Evolutionary conservation across 78 protist genomes (phyloP), one percentile per base, ranked within the genome.

Genomic region (Mastigamoeba balamuthi): DNA sequence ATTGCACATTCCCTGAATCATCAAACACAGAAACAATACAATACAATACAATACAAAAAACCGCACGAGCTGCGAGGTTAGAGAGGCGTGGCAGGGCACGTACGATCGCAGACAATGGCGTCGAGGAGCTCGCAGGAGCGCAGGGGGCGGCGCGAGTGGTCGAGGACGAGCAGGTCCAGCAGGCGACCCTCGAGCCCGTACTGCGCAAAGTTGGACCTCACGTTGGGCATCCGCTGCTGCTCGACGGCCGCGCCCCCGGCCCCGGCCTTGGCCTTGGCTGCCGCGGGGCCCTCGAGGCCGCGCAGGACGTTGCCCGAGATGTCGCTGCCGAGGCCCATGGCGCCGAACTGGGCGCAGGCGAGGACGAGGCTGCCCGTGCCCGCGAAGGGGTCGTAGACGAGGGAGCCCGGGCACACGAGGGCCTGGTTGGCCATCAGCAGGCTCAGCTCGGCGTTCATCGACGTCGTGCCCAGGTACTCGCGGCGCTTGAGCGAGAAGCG

Each of bases 371-470:
- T 37, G 10, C 86, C 89, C 1, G 91, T 91, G 9, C 93, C 93
- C 10, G 69, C 86, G 37, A 85, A 88, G 65, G 93, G 93, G 48
- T 88, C 93, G 8, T 83, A 36, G 39, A 81, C 72, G 27, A 88
- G 38, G 25, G 68, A 3, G 38, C 82, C 81, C 1, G 40, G 39
- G 25, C 70, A 27, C n/a, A 80, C 87, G 40, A 66, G 76, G 7
- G 80, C 93, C 78, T 66, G 80, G 63, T 88, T 88, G 17, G 86
- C 84, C 74, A 75, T 78, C 41, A 88, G 25, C 28, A 88, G n/a
- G 6, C 88, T 66, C 64, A 88, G 76, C 40, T 88, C 89, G 30
- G 87, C 76, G 40, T 85, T 83, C 93, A 89, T 89, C 38, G 91
- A 77, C 8, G 93, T 89, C 28, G 93, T 86, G 33, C 93, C 93